Percentiles rank a stretch among this genome's conserved stretches.
Evolutionary conservation across 768 basidiomycete species (phyloP).

Genomic region (Boletus rubropictus): DNA sequence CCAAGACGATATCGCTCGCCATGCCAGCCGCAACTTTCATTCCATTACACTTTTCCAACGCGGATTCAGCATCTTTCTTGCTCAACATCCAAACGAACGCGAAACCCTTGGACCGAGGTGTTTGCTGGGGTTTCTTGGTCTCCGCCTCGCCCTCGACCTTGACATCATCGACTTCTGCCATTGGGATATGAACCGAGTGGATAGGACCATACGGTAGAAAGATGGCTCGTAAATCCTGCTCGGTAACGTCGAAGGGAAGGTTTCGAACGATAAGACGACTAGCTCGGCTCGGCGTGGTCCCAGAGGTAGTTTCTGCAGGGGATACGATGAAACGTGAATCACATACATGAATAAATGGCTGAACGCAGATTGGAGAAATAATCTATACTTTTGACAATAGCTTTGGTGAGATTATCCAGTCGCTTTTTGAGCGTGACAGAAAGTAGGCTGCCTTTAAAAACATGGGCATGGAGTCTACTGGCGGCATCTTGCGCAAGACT

Average conservation of each 20-base stretch:
- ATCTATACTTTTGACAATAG: conserved; percentile 26
- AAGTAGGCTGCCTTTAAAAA: conserved; percentile 85
- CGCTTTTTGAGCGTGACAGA: conserved; percentile 86
- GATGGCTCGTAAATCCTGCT: conserved; percentile 76
- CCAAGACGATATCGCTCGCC: conserved; percentile 47
- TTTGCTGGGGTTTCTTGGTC: conserved; percentile 7
- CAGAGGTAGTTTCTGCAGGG: conserved; percentile 27
- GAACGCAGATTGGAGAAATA: neutral
- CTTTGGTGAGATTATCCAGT: conserved; percentile 59
- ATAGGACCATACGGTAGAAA: conserved; percentile 89
- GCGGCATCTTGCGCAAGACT: conserved; percentile 65
- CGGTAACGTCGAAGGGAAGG: conserved; percentile 75
- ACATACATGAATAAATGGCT: neutral
- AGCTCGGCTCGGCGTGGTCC: conserved; percentile 56
- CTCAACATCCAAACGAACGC: conserved; percentile 94
- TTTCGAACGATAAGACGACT: conserved; percentile 89
- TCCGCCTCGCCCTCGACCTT: conserved; percentile 30
- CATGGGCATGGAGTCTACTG: conserved; percentile 81
- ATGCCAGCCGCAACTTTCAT: conserved; percentile 60
- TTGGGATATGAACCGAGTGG: conserved; percentile 77
- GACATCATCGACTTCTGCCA: conserved; percentile 28
- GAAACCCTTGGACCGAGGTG: conserved; percentile 62
- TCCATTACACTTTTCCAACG: conserved; percentile 76
- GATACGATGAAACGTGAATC: neutral
- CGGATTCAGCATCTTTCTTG: conserved; percentile 77